Conservation (phyloP, 1,284 basidiomycete species). For the Omphalotus olearius region DNA sequence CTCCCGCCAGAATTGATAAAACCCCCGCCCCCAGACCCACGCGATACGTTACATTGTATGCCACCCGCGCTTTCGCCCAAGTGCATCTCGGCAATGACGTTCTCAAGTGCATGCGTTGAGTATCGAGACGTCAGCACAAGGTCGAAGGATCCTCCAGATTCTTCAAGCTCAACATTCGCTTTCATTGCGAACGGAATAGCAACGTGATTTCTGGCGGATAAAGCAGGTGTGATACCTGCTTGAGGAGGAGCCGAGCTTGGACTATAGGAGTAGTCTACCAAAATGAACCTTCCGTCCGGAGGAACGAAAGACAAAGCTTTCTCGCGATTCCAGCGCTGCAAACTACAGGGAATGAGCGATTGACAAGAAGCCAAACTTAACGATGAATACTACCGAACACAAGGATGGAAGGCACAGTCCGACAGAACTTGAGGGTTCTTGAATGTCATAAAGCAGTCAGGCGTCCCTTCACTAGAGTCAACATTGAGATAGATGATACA, state of each 20-base stretch:
- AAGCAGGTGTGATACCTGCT: conserved; percentile 22
- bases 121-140: conserved; percentile 68
- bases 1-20: conserved; percentile 23
- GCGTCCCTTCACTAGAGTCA: conserved; percentile 58
- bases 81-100: conserved; percentile 65
- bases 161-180: conserved; percentile 52
- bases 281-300: conserved; percentile 87
- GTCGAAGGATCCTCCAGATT: conserved; percentile 71
- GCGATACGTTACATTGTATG: conserved; percentile 58
- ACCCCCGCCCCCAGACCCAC: conserved; percentile 53
- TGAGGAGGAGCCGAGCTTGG: conserved; percentile 28
- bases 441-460: conserved; percentile 82
- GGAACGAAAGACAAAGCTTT: conserved; percentile 88
- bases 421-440: conserved; percentile 71
- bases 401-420: conserved; percentile 88
- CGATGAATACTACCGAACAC: conserved; percentile 63
- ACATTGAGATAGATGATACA: neutral
- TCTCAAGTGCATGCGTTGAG: conserved; percentile 64
- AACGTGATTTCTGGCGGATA: conserved; percentile 40
- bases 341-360: conserved; percentile 35
- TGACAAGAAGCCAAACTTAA: neutral
- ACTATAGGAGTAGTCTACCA: conserved; percentile 81
- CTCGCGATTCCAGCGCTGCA: conserved; percentile 79
- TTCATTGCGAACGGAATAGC: conserved; percentile 69
- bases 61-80: conserved; percentile 70